Base-by-base conservation (phyloP, 352 stramenopile genomes). In the Globisporangium acanthophoron region DNA sequence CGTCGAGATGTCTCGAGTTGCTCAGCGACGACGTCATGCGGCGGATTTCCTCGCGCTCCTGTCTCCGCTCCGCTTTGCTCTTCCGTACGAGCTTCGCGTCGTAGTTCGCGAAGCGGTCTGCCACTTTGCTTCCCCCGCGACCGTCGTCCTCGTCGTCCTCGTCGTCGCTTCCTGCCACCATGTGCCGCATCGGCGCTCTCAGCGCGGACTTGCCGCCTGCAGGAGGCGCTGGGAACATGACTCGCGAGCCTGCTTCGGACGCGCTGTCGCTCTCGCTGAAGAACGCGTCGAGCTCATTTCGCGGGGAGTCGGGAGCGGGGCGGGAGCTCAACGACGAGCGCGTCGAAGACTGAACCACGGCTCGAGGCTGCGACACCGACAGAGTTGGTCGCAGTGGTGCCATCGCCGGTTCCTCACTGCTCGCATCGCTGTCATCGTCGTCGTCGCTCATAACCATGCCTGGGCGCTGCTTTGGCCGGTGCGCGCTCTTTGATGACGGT, bases 221-320 rank as follows among this genome's bases (percentile, higher is more conserved):
- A 16, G 59, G 48, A 16, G 44, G 20, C 6, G 58, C 37, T 27
- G 50, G 44, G 35, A 48, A 15, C 49, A 37, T 55, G 16, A 12
- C 29, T 51, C 31, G 50, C 11, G 49, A 51, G 15, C 16, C 44
- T 1, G 49, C 29, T 0, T 87, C 76, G 0, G 62, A 73, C 27
- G 86, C 80, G 31, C 80, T 92, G 7, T 75, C 74, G 41, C 72
- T 85, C 59, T 84, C 76, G 39, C 81, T 87, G 39, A 90, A 66
- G 63, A 90, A 90, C 3, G 60, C 70, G 37, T 87, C 80, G 3
- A 90, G 65, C 11, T 80, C 72, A 50, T 81, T 78, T 6, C 47
- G 41, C 11, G 54, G 40, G 13, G 55, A 56, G 12, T 40, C 33
- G 33, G 33, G 39, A 16, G 37, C 20, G 18, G 20, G 48, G 16